Evolutionary conservation across 1,139 yeast genomes (phyloP), one percentile per base, ranked within the genome.

Genomic region (Taphrina deformans): DNA sequence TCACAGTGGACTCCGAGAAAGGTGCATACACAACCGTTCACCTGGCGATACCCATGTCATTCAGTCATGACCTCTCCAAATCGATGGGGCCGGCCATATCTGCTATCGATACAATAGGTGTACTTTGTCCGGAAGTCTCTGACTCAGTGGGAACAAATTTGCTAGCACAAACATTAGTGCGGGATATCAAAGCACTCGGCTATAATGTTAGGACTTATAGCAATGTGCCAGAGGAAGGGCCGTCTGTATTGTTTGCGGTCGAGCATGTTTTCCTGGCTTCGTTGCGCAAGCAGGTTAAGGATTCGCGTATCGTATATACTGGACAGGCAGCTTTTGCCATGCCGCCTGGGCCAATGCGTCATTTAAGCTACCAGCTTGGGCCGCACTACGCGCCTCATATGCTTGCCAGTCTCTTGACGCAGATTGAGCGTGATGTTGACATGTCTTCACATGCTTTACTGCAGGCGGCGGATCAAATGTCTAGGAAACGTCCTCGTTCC

Each of bases 1-100:
- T 50, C 14, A 38, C 46, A 10, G 46, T 58, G 12, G 52, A 58
- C 6, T 46, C 55, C 2, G 46, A 38, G 31, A 50, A 58, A 33
- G 62, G 55, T 5, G 33, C 51, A 12, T 35, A 50, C 38, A 58
- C 62, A 9, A 35, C 46, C 35, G 52, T 58, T 26, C 27, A 51
- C 27, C 44, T 51, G n/a, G 7, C 24, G 7, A 29, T 51, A 18
- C 55, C 55, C n/a, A 51, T 51, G 55, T 33, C 16, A 7, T 2
- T 48, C 21, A 10, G 35, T 23, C 26, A 12, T 7, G 44, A 29
- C 12, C 44, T 26, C 12, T 38, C 53, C 7, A 38, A 9, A 16
- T 12, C 21, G 6, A 1, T 5, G 2, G 10, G 2, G 3, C 23
- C 33, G n/a, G 5, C 5, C 5, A 12, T n/a, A 1, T 2, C 53